Conservation (phyloP, 2,329 filamentous ascomycete genomes). For the Cylindrodendrum hubeiense region DNA sequence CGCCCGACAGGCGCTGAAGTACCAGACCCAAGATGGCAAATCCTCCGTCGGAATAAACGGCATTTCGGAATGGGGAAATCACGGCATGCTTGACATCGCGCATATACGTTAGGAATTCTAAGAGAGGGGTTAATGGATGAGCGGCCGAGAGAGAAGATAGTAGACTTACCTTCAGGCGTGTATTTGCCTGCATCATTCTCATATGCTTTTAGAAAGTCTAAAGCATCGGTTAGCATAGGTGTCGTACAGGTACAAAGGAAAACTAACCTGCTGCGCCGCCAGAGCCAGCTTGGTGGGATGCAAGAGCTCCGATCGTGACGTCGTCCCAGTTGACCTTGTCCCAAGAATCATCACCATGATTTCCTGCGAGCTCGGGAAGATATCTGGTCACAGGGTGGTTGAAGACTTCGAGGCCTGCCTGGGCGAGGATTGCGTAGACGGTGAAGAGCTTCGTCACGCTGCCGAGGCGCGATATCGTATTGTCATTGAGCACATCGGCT, state of each 20-base stretch:
- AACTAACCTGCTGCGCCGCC: slow-evolving; percentile 21
- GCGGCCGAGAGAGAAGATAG: accelerated
- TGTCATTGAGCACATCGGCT: slow-evolving; percentile 26
- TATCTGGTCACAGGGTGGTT: slow-evolving; percentile 32
- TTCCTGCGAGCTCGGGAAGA: slow-evolving; percentile 33
- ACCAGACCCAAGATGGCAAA: slow-evolving; percentile 30
- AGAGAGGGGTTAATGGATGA: too few relatives aligned
- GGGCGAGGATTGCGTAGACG: slow-evolving; percentile 12
- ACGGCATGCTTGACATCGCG: slow-evolving; percentile 29
- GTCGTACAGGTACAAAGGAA: too few relatives aligned
- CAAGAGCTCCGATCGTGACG: slow-evolving; percentile 33
- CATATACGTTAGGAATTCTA: slow-evolving; percentile 25
- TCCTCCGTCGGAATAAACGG: slow-evolving; percentile 38
- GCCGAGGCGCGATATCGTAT: slow-evolving; percentile 25
- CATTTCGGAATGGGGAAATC: slow-evolving; percentile 25
- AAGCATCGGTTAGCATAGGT: background rate
- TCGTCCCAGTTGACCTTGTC: slow-evolving; percentile 33
- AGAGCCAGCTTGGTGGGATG: slow-evolving; percentile 35
- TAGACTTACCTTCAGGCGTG: background rate
- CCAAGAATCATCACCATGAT: background rate
- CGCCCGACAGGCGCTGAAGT: slow-evolving; percentile 28
- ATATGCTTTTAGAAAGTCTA: background rate
- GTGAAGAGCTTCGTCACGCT: slow-evolving; percentile 29
- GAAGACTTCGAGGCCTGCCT: slow-evolving; percentile 33
- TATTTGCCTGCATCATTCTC: background rate